phyloP scores from a whole-genome alignment of 2,329 filamentous ascomycete species.

The Aspergillus sp. region DNA sequence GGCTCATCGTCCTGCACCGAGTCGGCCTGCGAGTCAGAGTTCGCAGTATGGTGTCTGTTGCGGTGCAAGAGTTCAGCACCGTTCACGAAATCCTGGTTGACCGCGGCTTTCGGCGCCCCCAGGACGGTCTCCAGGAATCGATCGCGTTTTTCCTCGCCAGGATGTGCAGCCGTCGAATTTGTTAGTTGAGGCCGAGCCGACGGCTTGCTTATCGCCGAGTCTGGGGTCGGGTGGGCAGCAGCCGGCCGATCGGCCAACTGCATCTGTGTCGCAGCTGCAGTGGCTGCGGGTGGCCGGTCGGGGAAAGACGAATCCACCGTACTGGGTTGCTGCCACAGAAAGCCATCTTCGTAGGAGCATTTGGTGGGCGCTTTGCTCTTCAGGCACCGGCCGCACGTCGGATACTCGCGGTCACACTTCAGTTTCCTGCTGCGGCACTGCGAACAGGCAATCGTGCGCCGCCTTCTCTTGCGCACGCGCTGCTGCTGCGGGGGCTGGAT shows the following conservation, averaged over 20 bases:
- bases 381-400: slow-evolving; percentile 39
- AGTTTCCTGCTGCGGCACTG: slow-evolving; percentile 44
- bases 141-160: slow-evolving; percentile 27
- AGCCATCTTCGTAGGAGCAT: slow-evolving; percentile 44
- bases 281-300: slow-evolving; percentile 23
- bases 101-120: slow-evolving; percentile 33
- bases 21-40: slow-evolving; percentile 13
- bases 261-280: slow-evolving; percentile 5
- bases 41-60: slow-evolving; percentile 18
- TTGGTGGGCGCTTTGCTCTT: slow-evolving; percentile 36
- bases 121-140: slow-evolving; percentile 36
- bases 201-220: slow-evolving; percentile 31
- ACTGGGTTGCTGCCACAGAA: slow-evolving; percentile 40
- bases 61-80: slow-evolving; percentile 30
- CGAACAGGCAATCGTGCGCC: slow-evolving; percentile 43
- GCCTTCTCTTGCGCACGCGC: slow-evolving; percentile 37
- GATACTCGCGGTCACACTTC: slow-evolving; percentile 44
- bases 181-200: slow-evolving; percentile 25
- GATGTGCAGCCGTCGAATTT: slow-evolving; percentile 8
- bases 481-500: slow-evolving; percentile 8
- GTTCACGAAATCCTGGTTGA: slow-evolving; percentile 33
- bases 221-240: slow-evolving; percentile 25
- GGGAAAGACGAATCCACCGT: slow-evolving; percentile 30
- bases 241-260: slow-evolving; percentile 22
- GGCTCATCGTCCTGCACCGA: slow-evolving; percentile 20